A percentile compares a stretch with the other conserved stretches of the same genome.
phyloP scores from a whole-genome alignment of 208 protist species.

The Leishmania braziliensis region DNA sequence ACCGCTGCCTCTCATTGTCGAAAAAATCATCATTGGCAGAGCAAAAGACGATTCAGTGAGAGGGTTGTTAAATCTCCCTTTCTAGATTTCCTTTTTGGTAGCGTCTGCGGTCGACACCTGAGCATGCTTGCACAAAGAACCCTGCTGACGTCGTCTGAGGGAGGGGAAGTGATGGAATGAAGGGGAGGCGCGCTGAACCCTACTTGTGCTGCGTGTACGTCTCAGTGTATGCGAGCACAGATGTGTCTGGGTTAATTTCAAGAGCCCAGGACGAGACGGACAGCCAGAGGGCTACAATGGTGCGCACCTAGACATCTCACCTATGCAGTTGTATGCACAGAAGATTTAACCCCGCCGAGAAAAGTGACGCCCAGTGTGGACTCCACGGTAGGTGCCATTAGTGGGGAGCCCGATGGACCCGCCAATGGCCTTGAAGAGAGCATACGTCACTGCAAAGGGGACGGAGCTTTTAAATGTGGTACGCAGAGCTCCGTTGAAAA shows the following conservation, averaged over 20 bases:
- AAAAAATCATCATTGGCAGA: neutral
- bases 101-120: neutral
- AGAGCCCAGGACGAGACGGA: neutral
- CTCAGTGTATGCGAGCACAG: neutral
- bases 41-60: neutral
- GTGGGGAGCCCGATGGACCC: slow-evolving; percentile 64
- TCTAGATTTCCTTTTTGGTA: neutral
- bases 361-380: slow-evolving; percentile 45
- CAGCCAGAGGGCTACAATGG: neutral
- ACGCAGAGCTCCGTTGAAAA: slow-evolving; percentile 71
- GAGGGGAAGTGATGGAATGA: neutral
- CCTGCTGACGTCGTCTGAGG: neutral
- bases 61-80: neutral
- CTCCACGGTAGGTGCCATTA: slow-evolving; percentile 24
- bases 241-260: neutral
- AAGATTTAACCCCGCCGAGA: slow-evolving; percentile 28
- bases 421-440: slow-evolving; percentile 65
- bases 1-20: neutral
- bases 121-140: neutral
- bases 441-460: slow-evolving; percentile 84
- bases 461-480: slow-evolving; percentile 88
- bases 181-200: neutral
- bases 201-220: neutral
- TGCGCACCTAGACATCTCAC: neutral
- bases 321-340: neutral